Evolutionary conservation across 345 rosid genomes (phyloP), one percentile per base, ranked within the genome.

Genomic region (Salix viminalis): DNA sequence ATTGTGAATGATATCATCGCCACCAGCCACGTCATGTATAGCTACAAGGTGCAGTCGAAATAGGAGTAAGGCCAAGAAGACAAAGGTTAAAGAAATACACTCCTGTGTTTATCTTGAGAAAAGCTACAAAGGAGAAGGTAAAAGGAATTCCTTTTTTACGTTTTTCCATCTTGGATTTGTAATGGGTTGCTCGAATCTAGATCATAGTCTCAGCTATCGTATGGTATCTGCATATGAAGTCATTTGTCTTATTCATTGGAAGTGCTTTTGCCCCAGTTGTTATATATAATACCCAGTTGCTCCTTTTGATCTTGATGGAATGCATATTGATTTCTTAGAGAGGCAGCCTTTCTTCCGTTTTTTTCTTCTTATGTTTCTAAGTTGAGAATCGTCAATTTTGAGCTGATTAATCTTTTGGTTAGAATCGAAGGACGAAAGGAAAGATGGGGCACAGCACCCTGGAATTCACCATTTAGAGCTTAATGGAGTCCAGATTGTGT

Each of bases 221-320:
- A 72, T 23, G 28, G 34, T 54, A 54, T 54, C 13, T 78, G 76
- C 67, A 67, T 65, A 78, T 64, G 65, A 54, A 72, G 76, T 28
- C 67, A 66, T n/a, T 69, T 69, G 41, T 19, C 30, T 7, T 73
- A 60, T 36, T 73, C 23, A 24, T 11, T 73, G n/a, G 14, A 32
- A 58, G 34, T 64, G 61, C 37, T 50, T 30, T 34, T 50, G 28
- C 48, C 30, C 75, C 30, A 50, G 13, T 78, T 72, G 81, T 72
- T 66, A 36, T 7, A 50, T 78, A 26, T 37, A 0, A 26, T 23
- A 39, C 24, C 18, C 28, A 54, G 18, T 24, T 68, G 54, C 5
- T 14, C 41, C 1, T 5, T 14, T 34, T 15, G 67, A 28, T 26
- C 42, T 15, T 42, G 14, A 15, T 30, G 76, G 5, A 64, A 24